Base-by-base conservation (phyloP, 78 protist genomes). In the Paratrimastix pyriformis region DNA sequence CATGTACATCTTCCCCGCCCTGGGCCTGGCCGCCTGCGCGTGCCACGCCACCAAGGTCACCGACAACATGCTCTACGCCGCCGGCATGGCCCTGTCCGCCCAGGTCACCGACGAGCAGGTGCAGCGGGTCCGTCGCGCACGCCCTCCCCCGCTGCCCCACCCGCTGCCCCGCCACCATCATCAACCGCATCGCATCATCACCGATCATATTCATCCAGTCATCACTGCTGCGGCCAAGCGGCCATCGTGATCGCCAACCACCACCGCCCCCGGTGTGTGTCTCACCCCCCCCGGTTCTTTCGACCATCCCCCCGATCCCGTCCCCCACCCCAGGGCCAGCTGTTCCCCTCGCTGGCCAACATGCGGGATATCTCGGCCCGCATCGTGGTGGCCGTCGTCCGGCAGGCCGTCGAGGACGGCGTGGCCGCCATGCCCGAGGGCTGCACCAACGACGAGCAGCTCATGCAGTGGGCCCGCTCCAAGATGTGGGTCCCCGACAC, bases 1-100 rank as follows among this genome's bases (percentile, higher is more conserved):
- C 83, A 64, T 86, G 76, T 91, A 83, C 87, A 81, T 90, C 79
- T 91, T 94, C 91, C 96, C 96, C 18, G 98, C 93, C 48, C 48
- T 94, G 26, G 98, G 94, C 37, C 74, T 90, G 26, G 98, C 93
- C 15, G 65, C 88, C 15, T 1, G 44, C 32, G 54, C 79, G 24
- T 57, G 78, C 48, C 42, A 64, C 6, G 82, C 92, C 21, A 71
- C 2, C 8, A 54, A 15, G n/a, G 86, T 92, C 62, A 77, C 94
- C 13, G 90, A 90, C 66, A 50, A 24, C 24, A 83, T 89, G 87
- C 30, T 94, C 65, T 30, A 33, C 39, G 35, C 42, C 32, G 94
- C 96, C 0, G 83, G 93, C 40, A 55, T 40, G 54, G 55, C 84
- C 1, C 81, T 91, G 5, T 84, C 96, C 29, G 60, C 74, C 0